phyloP scores from a whole-genome alignment of 2,329 filamentous ascomycete genomes.

The Chaetomiaceae sp. region DNA sequence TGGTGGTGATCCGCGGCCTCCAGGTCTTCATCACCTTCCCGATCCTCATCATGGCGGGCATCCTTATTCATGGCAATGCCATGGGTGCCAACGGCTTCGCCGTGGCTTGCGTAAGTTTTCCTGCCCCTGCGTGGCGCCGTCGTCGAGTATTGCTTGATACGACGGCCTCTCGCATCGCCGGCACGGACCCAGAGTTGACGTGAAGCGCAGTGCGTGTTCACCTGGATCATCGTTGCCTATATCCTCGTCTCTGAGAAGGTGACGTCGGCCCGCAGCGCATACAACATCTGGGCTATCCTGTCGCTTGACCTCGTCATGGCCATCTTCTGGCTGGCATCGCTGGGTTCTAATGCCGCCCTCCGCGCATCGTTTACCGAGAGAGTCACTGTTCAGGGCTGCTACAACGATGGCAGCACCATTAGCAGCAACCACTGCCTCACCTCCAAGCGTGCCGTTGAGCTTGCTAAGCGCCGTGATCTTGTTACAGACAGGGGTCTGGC shows the following conservation, averaged over 20 bases:
- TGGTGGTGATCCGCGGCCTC: conserved; percentile 28
- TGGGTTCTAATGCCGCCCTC: conserved; percentile 31
- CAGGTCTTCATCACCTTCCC: conserved; percentile 30
- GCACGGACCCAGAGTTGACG: too few relatives aligned
- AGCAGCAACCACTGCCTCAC: conserved; percentile 26
- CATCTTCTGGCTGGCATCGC: conserved; percentile 33
- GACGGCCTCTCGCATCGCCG: too few relatives aligned
- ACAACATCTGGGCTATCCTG: conserved; percentile 35
- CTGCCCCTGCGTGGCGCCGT: too few relatives aligned
- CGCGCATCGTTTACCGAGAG: conserved; percentile 25
- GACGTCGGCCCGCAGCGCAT: conserved; percentile 22
- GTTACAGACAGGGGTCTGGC: conserved; percentile 26
- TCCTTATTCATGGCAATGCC: conserved; percentile 31
- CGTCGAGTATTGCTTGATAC: too few relatives aligned
- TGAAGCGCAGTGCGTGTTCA: conserved; percentile 26
- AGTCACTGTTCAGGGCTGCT: conserved; percentile 25
- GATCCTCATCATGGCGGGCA: conserved; percentile 27
- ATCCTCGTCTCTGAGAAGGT: conserved; percentile 30
- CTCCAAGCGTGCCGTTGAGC: too few relatives aligned
- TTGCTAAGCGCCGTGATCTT: too few relatives aligned
- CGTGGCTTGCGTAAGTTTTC: conserved; percentile 30
- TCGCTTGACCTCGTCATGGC: conserved; percentile 32
- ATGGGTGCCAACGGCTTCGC: conserved; percentile 28
- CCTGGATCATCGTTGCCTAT: conserved; percentile 29
- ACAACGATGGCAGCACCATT: conserved; percentile 28